A percentile compares a stretch with the other conserved stretches of the same genome.
phyloP scores from a whole-genome alignment of 116 monocot genomes.

The Iris pallida region DNA sequence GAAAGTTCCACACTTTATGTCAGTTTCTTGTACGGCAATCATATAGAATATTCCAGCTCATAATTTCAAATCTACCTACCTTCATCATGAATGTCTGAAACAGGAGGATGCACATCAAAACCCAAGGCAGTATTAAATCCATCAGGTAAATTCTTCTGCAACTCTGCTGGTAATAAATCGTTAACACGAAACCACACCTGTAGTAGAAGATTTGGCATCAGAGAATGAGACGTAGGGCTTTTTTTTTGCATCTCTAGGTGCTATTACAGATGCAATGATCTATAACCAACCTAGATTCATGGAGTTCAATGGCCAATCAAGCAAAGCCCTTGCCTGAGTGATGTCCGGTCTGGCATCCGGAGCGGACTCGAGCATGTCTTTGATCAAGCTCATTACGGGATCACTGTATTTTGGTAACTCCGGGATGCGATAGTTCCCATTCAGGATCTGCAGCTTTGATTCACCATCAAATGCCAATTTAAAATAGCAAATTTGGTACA shows the following conservation, averaged over 20 bases:
- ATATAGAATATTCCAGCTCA: too few species aligned
- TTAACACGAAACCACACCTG: conserved; percentile 97
- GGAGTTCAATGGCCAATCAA: conserved; percentile 92
- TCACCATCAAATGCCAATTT: conserved; percentile 99
- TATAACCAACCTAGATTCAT: conserved; percentile 87
- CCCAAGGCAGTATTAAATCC: conserved; percentile 19
- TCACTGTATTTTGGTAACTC: conserved; percentile 78
- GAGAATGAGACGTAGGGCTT: neutral
- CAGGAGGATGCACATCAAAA: conserved; percentile 13
- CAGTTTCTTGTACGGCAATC: too few species aligned
- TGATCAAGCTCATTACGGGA: conserved; percentile 64
- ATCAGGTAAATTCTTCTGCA: conserved; percentile 76
- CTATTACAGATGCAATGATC: conserved; percentile 52
- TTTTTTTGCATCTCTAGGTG: conserved; percentile 19
- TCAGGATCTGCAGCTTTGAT: conserved; percentile 92
- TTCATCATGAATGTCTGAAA: conserved; percentile 40
- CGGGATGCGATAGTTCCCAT: conserved; percentile 95
- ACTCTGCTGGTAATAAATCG: conserved; percentile 52
- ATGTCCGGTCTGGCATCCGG: conserved; percentile 93
- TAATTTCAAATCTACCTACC: conserved; percentile 25
- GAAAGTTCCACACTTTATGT: too few species aligned
- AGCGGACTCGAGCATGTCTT: conserved; percentile 80
- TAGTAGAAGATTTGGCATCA: neutral
- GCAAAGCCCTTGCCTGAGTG: conserved; percentile 98
- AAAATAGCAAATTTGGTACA: conserved; percentile 87